Conservation (phyloP, 768 basidiomycete species). For the Coprinopsis sp. region DNA sequence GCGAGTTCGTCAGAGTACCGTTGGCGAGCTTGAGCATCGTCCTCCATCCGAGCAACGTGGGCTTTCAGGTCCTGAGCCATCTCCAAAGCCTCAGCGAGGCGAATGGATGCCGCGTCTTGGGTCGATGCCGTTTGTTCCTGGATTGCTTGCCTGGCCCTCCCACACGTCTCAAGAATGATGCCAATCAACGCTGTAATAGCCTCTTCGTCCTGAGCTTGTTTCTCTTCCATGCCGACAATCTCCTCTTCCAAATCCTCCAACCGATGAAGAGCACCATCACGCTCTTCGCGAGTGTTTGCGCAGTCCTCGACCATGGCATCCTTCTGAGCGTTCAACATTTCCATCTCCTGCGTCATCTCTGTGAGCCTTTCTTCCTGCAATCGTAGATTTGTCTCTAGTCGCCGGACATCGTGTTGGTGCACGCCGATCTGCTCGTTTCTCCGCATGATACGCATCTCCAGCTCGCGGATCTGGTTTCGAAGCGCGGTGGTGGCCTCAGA, state of each 20-base stretch:
- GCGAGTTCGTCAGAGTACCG: constrained; percentile 4
- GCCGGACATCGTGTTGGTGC: constrained; percentile 74
- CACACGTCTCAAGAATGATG: constrained; percentile 34
- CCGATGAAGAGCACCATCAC: constrained; percentile 56
- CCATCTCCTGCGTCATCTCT: constrained; percentile 69
- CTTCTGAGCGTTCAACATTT: constrained; percentile 60
- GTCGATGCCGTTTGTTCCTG: background rate
- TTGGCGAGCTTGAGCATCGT: background rate
- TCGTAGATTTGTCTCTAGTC: constrained; percentile 68
- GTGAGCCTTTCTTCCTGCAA: constrained; percentile 69
- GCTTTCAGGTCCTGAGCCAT: constrained; percentile 4
- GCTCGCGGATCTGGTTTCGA: constrained; percentile 61
- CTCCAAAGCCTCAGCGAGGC: background rate
- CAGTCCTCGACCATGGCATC: constrained; percentile 84
- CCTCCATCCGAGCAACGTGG: constrained; percentile 4
- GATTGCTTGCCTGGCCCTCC: constrained; percentile 17
- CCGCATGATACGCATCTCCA: constrained; percentile 59
- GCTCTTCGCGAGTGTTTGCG: constrained; percentile 66
- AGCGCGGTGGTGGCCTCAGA: constrained; percentile 51
- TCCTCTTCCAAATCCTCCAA: constrained; percentile 63
- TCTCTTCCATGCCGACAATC: constrained; percentile 38
- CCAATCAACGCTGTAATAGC: constrained; percentile 34
- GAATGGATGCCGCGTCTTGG: background rate
- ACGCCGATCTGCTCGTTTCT: constrained; percentile 72
- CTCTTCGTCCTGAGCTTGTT: constrained; percentile 26